A percentile compares a stretch with the other conserved stretches of the same genome.
Conservation (phyloP, 768 basidiomycete species). For the Lyophyllum decastes region DNA sequence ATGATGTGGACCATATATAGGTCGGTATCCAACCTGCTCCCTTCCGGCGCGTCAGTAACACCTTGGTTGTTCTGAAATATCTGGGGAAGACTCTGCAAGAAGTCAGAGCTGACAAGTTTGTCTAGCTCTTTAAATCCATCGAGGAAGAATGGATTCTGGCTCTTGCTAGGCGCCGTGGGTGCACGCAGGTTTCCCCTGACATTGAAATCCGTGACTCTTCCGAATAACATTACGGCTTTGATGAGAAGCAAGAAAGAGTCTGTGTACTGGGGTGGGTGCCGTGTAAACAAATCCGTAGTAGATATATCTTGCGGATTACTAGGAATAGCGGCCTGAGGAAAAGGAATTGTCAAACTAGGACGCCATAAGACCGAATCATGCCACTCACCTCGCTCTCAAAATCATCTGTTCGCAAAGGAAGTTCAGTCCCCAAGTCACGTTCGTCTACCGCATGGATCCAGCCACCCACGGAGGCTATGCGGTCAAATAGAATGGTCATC, state of each 20-base stretch:
- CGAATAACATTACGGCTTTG: conserved; percentile 84
- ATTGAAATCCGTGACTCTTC: conserved; percentile 82
- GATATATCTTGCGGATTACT: conserved; percentile 78
- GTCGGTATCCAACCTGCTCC: conserved; percentile 72
- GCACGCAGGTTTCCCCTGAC: conserved; percentile 73
- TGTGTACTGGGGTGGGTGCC: conserved; percentile 75
- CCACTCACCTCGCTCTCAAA: conserved; percentile 70
- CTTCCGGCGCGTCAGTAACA: conserved; percentile 60
- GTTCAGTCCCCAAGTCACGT: conserved; percentile 80
- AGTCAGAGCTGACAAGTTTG: conserved; percentile 62
- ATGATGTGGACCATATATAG: conserved; percentile 86
- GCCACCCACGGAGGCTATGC: conserved; percentile 77
- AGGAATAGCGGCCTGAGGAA: conserved; percentile 52
- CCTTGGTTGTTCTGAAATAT: conserved; percentile 64
- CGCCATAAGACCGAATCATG: background rate
- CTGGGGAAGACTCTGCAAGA: conserved; percentile 71
- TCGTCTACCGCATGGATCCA: conserved; percentile 89
- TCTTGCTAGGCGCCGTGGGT: conserved; percentile 66
- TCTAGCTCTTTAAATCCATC: conserved; percentile 74
- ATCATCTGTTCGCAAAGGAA: conserved; percentile 74
- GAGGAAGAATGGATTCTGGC: conserved; percentile 69
- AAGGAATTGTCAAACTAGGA: background rate
- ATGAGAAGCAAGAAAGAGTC: conserved; percentile 82
- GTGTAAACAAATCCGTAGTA: conserved; percentile 63
- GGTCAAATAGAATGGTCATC: conserved; percentile 88